A percentile compares a stretch with the other conserved stretches of the same genome.
Conservation (phyloP, 345 rosid genomes). For the Dipteronia dyeriana region DNA sequence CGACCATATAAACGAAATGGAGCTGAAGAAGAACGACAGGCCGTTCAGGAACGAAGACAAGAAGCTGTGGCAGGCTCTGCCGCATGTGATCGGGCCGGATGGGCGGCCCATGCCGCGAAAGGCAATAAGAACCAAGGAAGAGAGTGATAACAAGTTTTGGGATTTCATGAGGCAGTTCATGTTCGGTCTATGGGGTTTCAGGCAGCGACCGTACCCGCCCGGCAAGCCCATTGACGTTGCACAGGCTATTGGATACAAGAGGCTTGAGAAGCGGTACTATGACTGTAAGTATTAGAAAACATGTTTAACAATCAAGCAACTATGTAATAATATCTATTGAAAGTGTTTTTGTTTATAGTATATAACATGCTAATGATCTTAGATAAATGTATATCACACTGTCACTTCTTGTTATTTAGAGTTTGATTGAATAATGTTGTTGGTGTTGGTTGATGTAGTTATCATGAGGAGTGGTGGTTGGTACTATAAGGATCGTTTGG, state of each 20-base stretch:
- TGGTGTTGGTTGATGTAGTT: conserved; percentile 38
- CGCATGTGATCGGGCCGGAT: conserved; percentile 71
- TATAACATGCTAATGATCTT: background rate
- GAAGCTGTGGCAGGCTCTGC: conserved; percentile 71
- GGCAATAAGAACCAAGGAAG: conserved; percentile 62
- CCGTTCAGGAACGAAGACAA: conserved; percentile 72
- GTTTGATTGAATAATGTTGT: background rate
- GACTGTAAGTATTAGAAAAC: conserved; percentile 58
- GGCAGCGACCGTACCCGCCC: conserved; percentile 85
- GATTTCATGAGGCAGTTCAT: conserved; percentile 80
- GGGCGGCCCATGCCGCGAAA: conserved; percentile 93
- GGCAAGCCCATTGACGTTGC: conserved; percentile 84
- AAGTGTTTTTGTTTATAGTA: background rate
- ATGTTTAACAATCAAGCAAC: background rate
- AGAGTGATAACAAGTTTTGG: conserved; percentile 93
- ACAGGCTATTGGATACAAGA: conserved; percentile 89
- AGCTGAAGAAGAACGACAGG: conserved; percentile 51
- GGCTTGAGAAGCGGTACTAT: conserved; percentile 81
- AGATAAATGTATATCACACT: background rate
- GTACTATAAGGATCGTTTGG: conserved; percentile 90
- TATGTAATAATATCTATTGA: background rate
- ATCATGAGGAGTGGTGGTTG: conserved; percentile 85
- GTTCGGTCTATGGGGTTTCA: conserved; percentile 90
- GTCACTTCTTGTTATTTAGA: background rate
- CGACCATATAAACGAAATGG: conserved; percentile 58